Conservation (phyloP, 768 basidiomycete species). For the Lentinus tigrinus region DNA sequence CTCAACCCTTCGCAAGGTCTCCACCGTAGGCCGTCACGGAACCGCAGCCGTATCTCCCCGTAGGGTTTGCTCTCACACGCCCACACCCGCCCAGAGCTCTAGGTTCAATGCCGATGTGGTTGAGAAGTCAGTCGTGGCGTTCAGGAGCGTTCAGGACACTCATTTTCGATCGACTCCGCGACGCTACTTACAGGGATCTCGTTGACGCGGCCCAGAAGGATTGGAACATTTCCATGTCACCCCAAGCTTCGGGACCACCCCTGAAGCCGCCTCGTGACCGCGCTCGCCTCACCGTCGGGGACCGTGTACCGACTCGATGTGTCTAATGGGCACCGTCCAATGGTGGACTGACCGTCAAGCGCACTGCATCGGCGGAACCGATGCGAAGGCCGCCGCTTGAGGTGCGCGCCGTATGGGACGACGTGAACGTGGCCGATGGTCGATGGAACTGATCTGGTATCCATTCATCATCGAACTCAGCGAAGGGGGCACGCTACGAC, state of each 20-base stretch:
- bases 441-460: neutral
- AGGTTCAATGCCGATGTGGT: neutral
- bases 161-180: neutral
- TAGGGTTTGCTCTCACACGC: neutral
- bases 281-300: neutral
- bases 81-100: neutral
- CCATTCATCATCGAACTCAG: neutral
- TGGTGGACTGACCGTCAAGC: neutral
- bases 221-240: neutral
- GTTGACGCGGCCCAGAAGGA: neutral
- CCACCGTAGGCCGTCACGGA: no score
- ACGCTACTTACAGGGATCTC: neutral
- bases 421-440: neutral
- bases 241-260: neutral
- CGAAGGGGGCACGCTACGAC: neutral
- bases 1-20: no score
- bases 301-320: no score
- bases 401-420: neutral
- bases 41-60: no score
- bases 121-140: neutral
- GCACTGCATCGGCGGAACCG: neutral
- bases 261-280: neutral
- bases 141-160: conserved; percentile 7
- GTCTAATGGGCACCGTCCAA: no score
- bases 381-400: neutral